These are phyloP conservation scores for Caryocar brasiliense DNA, from an alignment of 441 rosid species.

Conservation along the genomic window DNA sequence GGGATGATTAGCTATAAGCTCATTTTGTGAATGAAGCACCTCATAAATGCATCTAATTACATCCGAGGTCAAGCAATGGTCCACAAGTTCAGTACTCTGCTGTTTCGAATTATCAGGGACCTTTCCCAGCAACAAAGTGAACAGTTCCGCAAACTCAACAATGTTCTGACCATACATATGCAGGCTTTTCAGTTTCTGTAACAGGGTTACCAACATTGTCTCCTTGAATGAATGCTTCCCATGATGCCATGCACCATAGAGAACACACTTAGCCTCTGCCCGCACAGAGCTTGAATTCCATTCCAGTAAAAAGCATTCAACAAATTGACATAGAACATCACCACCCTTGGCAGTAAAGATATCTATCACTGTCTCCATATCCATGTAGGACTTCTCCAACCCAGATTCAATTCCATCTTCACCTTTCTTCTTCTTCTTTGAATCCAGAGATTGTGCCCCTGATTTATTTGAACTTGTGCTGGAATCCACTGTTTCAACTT, in stretches of 20 bases:
- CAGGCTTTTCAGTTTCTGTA: slow-evolving; percentile 66
- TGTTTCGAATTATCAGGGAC: slow-evolving; percentile 76
- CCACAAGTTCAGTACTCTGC: slow-evolving; percentile 61
- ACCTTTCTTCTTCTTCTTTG: slow-evolving; percentile 93
- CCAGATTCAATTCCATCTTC: slow-evolving; percentile 90
- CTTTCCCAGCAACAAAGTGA: slow-evolving; percentile 81
- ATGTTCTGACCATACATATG: slow-evolving; percentile 98
- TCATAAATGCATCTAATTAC: slow-evolving; percentile 82
- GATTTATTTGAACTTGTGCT: slow-evolving; percentile 62
- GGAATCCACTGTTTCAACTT: slow-evolving; percentile 64
- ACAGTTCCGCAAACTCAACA: slow-evolving; percentile 91
- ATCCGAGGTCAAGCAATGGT: slow-evolving; percentile 79
- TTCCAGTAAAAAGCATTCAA: slow-evolving; percentile 90
- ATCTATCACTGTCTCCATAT: slow-evolving; percentile 86
- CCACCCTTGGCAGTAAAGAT: slow-evolving; percentile 73
- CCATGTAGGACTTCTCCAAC: slow-evolving; percentile 78
- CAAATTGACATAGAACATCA: slow-evolving; percentile 80
- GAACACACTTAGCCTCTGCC: slow-evolving; percentile 80
- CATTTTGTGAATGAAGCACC: slow-evolving; percentile 92
- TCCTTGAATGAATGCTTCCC: slow-evolving; percentile 86
- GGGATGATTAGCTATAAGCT: slow-evolving; percentile 98
- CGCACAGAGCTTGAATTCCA: slow-evolving; percentile 99
- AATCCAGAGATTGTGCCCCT: slow-evolving; percentile 58
- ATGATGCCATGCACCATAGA: slow-evolving; percentile 97
- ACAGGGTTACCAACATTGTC: slow-evolving; percentile 53